Conservation (phyloP, 1,284 basidiomycete genomes). For the Golubevia pallescens region DNA sequence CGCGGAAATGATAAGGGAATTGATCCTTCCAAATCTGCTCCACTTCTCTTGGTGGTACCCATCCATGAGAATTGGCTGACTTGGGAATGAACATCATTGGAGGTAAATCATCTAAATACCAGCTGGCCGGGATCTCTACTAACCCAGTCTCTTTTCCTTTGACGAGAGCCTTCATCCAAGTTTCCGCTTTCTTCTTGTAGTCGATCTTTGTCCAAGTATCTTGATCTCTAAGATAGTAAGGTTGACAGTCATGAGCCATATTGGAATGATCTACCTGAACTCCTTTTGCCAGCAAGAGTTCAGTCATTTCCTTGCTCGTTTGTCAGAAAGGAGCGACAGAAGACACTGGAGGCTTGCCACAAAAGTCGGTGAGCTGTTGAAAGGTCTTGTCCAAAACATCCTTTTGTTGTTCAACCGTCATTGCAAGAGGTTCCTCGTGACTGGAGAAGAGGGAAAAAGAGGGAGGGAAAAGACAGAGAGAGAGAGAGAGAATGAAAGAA, state of each 20-base stretch:
- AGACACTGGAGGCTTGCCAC: constrained; percentile 73
- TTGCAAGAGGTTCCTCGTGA: constrained; percentile 67
- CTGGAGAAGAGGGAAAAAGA: no score
- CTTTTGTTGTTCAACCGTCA: constrained; percentile 74
- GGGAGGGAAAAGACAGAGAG: no score
- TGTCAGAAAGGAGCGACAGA: constrained; percentile 82
- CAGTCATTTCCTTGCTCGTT: constrained; percentile 73
- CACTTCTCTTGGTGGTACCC: constrained; percentile 74
- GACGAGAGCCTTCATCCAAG: constrained; percentile 78
- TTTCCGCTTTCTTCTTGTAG: constrained; percentile 70
- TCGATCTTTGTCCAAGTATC: constrained; percentile 79
- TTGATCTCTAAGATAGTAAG: constrained; percentile 75
- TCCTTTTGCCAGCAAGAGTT: constrained; percentile 76
- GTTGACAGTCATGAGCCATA: constrained; percentile 70
- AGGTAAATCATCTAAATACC: constrained; percentile 75
- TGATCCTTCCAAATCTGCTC: constrained; percentile 79
- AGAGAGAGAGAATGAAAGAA: no score
- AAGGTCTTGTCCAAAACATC: constrained; percentile 76
- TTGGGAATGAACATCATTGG: constrained; percentile 79
- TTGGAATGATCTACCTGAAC: constrained; percentile 73
- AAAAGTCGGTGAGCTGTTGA: constrained; percentile 74
- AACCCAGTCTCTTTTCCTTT: constrained; percentile 74
- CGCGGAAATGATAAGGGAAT: constrained; percentile 74
- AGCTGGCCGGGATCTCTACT: constrained; percentile 77
- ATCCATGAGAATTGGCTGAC: constrained; percentile 74